phyloP scores from a whole-genome alignment of 441 rosid species.

The Croton laevigatus region DNA sequence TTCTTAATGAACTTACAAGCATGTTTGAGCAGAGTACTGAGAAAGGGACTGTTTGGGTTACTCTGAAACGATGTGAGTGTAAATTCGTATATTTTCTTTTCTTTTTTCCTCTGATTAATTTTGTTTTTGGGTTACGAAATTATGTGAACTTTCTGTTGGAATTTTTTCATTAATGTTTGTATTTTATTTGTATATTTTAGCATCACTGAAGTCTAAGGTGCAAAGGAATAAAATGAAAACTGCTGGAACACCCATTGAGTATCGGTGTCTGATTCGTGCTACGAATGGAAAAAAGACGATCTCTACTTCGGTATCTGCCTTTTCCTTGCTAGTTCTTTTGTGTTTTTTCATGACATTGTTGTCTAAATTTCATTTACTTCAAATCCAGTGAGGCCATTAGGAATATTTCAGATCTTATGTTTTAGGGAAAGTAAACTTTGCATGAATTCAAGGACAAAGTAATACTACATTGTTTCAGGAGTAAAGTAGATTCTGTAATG shows the following conservation, averaged over 20 bases:
- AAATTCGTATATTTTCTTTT: not conserved
- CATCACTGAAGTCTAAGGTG: slow-evolving; percentile 75
- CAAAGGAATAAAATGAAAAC: slow-evolving; percentile 65
- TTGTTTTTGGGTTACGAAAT: not conserved
- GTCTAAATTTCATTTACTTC: not conserved
- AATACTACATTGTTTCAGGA: not conserved
- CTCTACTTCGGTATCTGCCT: slow-evolving; percentile 64
- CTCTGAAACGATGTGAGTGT: slow-evolving; percentile 70
- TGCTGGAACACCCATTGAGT: slow-evolving; percentile 56
- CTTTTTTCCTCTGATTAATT: not conserved
- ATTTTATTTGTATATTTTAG: slow-evolving; percentile 30
- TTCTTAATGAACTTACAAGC: slow-evolving; percentile 82
- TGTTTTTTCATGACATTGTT: not conserved
- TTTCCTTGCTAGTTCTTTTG: not conserved
- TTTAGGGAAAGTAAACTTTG: not conserved
- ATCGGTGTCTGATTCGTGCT: slow-evolving; percentile 84
- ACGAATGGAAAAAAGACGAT: slow-evolving; percentile 75
- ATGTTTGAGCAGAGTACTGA: slow-evolving; percentile 80
- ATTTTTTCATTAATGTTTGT: not conserved
- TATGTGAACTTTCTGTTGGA: not conserved
- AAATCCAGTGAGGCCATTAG: not conserved
- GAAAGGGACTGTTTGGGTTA: slow-evolving; percentile 87
- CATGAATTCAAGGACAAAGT: not conserved
- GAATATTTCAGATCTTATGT: not conserved
- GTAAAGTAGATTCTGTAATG: not conserved